Evolutionary conservation across 768 basidiomycete species (phyloP).

Genomic region (Mycena rosella): DNA sequence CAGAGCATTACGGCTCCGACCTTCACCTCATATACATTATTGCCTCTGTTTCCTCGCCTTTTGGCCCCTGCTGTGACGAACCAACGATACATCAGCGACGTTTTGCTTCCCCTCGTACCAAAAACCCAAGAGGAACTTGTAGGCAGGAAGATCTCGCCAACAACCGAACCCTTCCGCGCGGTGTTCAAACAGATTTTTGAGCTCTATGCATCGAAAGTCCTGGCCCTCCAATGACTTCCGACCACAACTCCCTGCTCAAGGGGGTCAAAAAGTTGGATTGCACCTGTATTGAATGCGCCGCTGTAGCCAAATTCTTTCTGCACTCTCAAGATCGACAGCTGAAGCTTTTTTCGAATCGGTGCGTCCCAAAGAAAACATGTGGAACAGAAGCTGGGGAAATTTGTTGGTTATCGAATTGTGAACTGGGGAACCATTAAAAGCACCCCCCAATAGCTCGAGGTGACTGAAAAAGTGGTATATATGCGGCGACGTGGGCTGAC

Average conservation of each 20-base stretch:
- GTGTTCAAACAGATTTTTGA: constrained; percentile 18
- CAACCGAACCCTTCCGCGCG: constrained; percentile 2
- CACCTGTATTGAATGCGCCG: constrained; percentile 2
- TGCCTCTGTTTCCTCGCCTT: constrained; percentile 9
- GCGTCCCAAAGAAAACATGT: constrained; percentile 2
- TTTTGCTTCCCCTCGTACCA: constrained; percentile 9
- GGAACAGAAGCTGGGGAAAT: constrained; percentile 10
- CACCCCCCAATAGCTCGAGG: constrained; percentile 8
- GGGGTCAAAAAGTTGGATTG: not conserved
- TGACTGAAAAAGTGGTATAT: not conserved
- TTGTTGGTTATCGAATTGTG: constrained; percentile 11
- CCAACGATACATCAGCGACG: constrained; percentile 9
- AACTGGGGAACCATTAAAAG: constrained; percentile 8
- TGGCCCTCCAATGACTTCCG: not conserved
- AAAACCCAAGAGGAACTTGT: constrained; percentile 9
- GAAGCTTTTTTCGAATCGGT: not conserved
- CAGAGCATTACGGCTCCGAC: not conserved
- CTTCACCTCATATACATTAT: not conserved
- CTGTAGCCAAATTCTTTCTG: constrained; percentile 17
- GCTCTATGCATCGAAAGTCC: constrained; percentile 15
- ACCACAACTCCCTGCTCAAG: constrained; percentile 8
- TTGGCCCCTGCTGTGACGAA: constrained; percentile 5
- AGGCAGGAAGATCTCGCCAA: not conserved
- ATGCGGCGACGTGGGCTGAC: not conserved
- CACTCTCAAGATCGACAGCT: constrained; percentile 9